These are phyloP conservation scores for Nemania abortiva DNA, from an alignment of 2,329 filamentous ascomycete genomes.

Conservation along the genomic window DNA sequence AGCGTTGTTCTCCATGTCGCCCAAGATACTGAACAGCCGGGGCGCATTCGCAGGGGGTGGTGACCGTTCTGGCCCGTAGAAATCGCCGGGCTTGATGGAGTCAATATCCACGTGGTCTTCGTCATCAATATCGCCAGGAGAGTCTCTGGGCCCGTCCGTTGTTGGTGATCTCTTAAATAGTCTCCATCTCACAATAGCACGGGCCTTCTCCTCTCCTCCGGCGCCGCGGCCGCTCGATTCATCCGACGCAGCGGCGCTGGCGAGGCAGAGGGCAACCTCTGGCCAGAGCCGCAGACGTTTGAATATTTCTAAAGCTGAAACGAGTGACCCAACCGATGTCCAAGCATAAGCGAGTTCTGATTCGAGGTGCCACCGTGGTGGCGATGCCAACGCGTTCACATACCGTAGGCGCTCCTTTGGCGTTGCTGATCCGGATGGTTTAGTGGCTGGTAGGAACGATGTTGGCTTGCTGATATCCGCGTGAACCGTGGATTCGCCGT, in stretches of 20 bases:
- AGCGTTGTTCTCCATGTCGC: conserved; percentile 83
- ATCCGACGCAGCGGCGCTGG: conserved; percentile 69
- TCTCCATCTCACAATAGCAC: conserved; percentile 79
- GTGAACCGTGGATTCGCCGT: conserved; percentile 42
- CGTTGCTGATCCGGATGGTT: conserved; percentile 81
- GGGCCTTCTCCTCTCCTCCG: conserved; percentile 82
- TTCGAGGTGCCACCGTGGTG: conserved; percentile 93
- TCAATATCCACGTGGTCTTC: conserved; percentile 68
- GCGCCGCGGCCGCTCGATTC: conserved; percentile 66
- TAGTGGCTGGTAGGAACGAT: conserved; percentile 83
- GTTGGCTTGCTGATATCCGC: conserved; percentile 65
- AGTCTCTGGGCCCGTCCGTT: conserved; percentile 42
- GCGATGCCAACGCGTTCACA: conserved; percentile 84
- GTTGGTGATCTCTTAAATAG: conserved; percentile 75
- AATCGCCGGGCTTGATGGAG: conserved; percentile 66
- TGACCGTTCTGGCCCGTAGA: conserved; percentile 72
- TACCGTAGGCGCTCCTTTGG: conserved; percentile 82
- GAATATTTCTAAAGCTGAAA: conserved; percentile 95
- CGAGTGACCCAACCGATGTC: conserved; percentile 86
- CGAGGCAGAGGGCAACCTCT: conserved; percentile 91
- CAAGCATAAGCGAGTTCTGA: conserved; percentile 93
- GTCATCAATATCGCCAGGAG: conserved; percentile 57
- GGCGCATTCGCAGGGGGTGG: conserved; percentile 85
- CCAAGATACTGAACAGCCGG: conserved; percentile 90
- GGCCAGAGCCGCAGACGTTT: conserved; percentile 94